These are phyloP conservation scores for Cordia subcordata DNA, from an alignment of 257 asterid genomes.

Conservation along the genomic window DNA sequence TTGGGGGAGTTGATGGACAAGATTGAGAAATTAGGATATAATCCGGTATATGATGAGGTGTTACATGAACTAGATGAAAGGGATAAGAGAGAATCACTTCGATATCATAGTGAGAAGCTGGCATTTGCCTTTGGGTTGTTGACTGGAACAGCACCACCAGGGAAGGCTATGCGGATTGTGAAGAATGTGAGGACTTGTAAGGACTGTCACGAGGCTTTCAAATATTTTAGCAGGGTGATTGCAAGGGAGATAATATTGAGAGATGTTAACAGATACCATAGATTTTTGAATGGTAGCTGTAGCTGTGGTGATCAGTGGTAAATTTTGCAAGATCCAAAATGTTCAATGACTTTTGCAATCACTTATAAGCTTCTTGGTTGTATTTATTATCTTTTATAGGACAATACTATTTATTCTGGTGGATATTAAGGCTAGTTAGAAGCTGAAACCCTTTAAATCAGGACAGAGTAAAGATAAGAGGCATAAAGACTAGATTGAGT, in stretches of 20 bases:
- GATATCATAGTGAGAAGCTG: conserved; percentile 66
- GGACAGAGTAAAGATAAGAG: no score
- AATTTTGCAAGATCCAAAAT: no score
- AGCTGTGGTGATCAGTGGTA: conserved; percentile 69
- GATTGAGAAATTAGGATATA: conserved; percentile 63
- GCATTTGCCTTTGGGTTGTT: conserved; percentile 69
- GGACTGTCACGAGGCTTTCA: conserved; percentile 68
- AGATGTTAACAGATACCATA: conserved; percentile 65
- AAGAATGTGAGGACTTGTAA: conserved; percentile 69
- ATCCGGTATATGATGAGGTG: conserved; percentile 40
- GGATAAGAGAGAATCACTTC: conserved; percentile 47
- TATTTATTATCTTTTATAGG: no score
- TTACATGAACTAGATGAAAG: conserved; percentile 44
- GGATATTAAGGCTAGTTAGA: no score
- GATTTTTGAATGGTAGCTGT: conserved; percentile 62
- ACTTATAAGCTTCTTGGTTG: no score
- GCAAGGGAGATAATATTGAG: conserved; percentile 67
- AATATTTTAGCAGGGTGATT: conserved; percentile 46
- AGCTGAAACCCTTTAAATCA: no score
- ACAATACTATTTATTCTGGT: no score
- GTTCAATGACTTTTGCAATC: no score
- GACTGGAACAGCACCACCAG: conserved; percentile 52
- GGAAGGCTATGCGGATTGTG: conserved; percentile 61
- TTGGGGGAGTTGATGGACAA: conserved; percentile 43
- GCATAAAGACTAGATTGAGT: no score